A percentile compares a stretch with the other conserved stretches of the same genome.
These are phyloP conservation scores for Asclepias syriaca DNA, from an alignment of 257 asterid genomes.

Conservation along the genomic window DNA sequence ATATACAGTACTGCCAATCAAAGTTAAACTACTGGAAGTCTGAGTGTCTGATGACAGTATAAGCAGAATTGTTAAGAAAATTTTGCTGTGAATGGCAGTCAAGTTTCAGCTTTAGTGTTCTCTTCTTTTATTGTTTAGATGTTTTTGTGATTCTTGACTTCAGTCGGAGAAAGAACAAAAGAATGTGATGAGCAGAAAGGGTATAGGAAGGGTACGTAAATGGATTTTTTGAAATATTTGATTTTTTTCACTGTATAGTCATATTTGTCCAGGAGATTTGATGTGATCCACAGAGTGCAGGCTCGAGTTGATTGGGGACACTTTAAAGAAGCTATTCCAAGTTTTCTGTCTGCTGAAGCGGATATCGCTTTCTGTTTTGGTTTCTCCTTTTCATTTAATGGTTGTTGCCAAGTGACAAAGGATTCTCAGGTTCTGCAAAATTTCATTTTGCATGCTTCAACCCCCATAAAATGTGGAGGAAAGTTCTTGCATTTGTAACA, in stretches of 20 bases:
- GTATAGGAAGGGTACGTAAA: background rate
- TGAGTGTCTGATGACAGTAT: constrained; percentile 6
- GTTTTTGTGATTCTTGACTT: constrained; percentile 25
- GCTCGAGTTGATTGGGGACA: constrained; percentile 5
- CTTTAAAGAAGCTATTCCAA: background rate
- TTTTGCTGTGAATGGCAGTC: constrained; percentile 19
- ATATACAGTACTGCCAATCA: constrained; percentile 46
- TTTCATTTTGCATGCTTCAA: background rate
- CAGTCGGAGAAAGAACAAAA: constrained; percentile 12
- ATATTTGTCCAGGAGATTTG: constrained; percentile 10
- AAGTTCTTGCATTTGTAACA: background rate
- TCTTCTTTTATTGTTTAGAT: constrained; percentile 20
- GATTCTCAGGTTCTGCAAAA: background rate
- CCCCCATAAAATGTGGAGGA: constrained; percentile 13
- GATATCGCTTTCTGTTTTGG: background rate
- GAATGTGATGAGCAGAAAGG: constrained; percentile 10
- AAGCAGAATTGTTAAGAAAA: constrained; percentile 5
- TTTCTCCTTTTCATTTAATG: background rate
- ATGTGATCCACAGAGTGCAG: constrained; percentile 11
- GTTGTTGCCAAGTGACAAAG: background rate
- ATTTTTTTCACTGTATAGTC: constrained; percentile 13
- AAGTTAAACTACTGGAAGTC: constrained; percentile 26
- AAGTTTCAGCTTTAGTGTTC: constrained; percentile 23
- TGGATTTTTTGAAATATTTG: background rate
- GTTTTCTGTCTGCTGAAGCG: background rate